These are phyloP conservation scores for Globisporangium canariense DNA, from an alignment of 352 stramenopile genomes.

Conservation along the genomic window DNA sequence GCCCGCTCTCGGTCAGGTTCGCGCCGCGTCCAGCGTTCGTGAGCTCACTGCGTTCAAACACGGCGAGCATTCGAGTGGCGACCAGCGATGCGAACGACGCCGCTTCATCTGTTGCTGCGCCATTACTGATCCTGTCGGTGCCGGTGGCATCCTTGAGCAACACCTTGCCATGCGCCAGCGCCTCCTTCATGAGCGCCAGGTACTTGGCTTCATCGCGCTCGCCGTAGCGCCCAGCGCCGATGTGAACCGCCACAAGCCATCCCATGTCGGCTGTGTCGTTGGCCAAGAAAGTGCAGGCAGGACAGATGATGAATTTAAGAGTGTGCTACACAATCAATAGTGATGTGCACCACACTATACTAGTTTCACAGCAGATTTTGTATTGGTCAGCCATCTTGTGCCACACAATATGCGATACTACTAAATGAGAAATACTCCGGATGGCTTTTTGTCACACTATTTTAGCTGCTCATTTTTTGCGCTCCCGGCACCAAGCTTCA, in stretches of 20 bases:
- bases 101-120: conserved; percentile 1
- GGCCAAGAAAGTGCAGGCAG: not conserved
- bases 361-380: not conserved
- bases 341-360: not conserved
- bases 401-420: no score
- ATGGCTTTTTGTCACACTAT: no score
- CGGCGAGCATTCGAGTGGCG: conserved; percentile 30
- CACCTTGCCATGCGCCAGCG: conserved; percentile 23
- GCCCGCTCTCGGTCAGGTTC: conserved; percentile 48
- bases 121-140: not conserved
- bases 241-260: conserved; percentile 68
- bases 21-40: conserved; percentile 56
- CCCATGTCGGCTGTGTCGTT: conserved; percentile 11
- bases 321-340: not conserved
- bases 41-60: conserved; percentile 44
- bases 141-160: not conserved
- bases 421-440: no score
- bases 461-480: no score
- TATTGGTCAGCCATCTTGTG: no score
- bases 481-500: no score
- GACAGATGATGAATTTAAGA: not conserved
- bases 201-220: conserved; percentile 34
- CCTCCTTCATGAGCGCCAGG: conserved; percentile 32
- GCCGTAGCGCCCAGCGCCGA: conserved; percentile 48
- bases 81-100: conserved; percentile 24